Percentiles rank a stretch among this genome's conserved stretches.
phyloP scores from a whole-genome alignment of 106 monocot species.

The Acorus gramineus region DNA sequence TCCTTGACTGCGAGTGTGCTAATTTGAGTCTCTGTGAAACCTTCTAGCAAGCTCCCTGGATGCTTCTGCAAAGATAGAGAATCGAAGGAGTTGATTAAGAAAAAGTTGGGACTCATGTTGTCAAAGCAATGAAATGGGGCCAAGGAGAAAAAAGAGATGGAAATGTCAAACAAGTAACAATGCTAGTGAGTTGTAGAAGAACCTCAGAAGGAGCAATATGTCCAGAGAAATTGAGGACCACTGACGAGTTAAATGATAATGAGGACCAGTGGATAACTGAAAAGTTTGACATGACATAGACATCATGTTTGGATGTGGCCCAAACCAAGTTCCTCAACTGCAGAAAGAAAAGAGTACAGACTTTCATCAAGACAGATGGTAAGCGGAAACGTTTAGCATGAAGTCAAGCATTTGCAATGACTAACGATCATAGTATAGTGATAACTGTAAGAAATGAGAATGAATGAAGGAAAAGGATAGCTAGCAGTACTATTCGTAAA shows the following conservation, averaged over 20 bases:
- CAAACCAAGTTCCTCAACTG: conserved; percentile 41
- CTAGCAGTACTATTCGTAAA: too few relatives aligned
- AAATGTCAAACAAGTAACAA: too few relatives aligned
- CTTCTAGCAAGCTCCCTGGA: conserved; percentile 28
- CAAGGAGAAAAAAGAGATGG: too few relatives aligned
- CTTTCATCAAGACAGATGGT: too few relatives aligned
- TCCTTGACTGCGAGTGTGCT: conserved; percentile 34
- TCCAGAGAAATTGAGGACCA: conserved; percentile 26
- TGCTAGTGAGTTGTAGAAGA: neutral
- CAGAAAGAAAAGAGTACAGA: neutral
- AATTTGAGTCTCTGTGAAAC: conserved; percentile 35
- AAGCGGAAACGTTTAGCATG: too few relatives aligned
- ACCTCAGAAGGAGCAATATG: conserved; percentile 20
- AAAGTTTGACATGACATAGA: conserved; percentile 35
- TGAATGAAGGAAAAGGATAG: too few relatives aligned
- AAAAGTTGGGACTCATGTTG: too few relatives aligned
- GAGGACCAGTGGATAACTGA: conserved; percentile 34
- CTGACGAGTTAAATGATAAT: conserved; percentile 22
- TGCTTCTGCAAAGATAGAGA: conserved; percentile 9
- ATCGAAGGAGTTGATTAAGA: too few relatives aligned
- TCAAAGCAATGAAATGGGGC: too few relatives aligned
- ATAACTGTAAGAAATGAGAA: too few relatives aligned
- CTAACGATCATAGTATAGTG: too few relatives aligned
- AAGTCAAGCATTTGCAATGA: too few relatives aligned
- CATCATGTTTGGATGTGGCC: conserved; percentile 37